Base-by-base conservation (phyloP, 495 filamentous ascomycete species). In the Neurospora pannonica region DNA sequence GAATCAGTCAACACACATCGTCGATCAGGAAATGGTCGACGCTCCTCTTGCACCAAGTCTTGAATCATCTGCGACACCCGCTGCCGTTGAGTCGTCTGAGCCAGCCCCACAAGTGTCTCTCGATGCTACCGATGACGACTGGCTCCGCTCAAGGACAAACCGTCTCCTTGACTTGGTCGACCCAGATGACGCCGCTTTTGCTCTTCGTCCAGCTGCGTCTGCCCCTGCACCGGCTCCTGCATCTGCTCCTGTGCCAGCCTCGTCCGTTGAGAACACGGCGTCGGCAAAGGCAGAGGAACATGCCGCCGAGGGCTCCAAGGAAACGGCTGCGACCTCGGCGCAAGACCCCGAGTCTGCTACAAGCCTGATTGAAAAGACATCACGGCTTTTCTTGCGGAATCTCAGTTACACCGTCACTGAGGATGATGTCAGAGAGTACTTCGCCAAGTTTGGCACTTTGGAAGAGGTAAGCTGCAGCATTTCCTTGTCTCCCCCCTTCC, bases 61-160 rank as follows among this genome's bases (percentile, higher is more conserved):
- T 13, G 54, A 43, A 11, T n/a, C 36, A n/a, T 62, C 75, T 72
- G 70, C 60, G 28, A 34, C 75, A 38, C 48, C 74, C 13, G 28
- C 72, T 38, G 70, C 38, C 71, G 78, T 76, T 24, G 71, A 75
- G 28, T 42, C 54, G 36, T 31, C 74, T 71, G 67, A 48, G 67
- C 72, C 75, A 67, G 74, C 70, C 19, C 74, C 71, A 21, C 74
- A 74, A 43, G 74, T 75, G 28, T 38, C 75, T 19, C 76, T 71
- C 15, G 78, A 83, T 70, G 85, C 88, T 28, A 91, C 91, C 13
- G 97, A 99, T 80, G 87, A 89, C 67, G 96, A 99, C 80, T 99
- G 96, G 96, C 86, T 97, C 70, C 90, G 96, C 48, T 97, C 93
- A 48, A 91, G 93, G 76, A 98, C 94, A n/a, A 98, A 91, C 81